phyloP scores from a whole-genome alignment of 495 filamentous ascomycete genomes.

The Trichoderma reesei region DNA sequence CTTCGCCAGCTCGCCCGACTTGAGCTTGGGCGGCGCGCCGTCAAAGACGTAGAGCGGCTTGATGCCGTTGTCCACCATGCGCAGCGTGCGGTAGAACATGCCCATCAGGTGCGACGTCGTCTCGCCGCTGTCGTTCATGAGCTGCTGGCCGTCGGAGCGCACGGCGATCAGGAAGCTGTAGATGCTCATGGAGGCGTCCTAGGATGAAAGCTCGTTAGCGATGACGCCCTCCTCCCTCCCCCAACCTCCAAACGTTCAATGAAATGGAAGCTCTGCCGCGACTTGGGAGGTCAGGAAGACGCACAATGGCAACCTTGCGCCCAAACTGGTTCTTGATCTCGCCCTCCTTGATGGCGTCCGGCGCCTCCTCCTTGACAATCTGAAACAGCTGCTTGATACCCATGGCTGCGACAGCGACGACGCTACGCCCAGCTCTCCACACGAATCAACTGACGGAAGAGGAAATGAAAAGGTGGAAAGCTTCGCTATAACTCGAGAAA shows the following conservation, averaged over 20 bases:
- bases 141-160: conserved; percentile 88
- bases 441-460: background rate
- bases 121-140: conserved; percentile 86
- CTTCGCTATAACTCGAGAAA: too few relatives aligned
- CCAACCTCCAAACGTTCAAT: too few relatives aligned
- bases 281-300: conserved; percentile 27
- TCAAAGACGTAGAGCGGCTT: conserved; percentile 98
- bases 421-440: conserved; percentile 15
- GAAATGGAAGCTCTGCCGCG: background rate
- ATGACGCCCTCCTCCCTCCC: too few relatives aligned
- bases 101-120: conserved; percentile 98
- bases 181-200: conserved; percentile 98
- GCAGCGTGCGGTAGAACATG: conserved; percentile 97
- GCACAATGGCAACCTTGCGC: conserved; percentile 90
- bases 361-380: conserved; percentile 84
- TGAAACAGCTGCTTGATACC: conserved; percentile 86
- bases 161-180: conserved; percentile 98
- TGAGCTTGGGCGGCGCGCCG: conserved; percentile 90
- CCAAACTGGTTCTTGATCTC: conserved; percentile 99
- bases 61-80: conserved; percentile 97
- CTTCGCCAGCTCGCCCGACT: conserved; percentile 90
- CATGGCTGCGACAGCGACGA: conserved; percentile 39
- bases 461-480: background rate
- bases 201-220: conserved; percentile 13
- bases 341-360: conserved; percentile 86